Evolutionary conservation across 192 early-diverging fungal species (phyloP).

Genomic region (Haplosporangium gracile): DNA sequence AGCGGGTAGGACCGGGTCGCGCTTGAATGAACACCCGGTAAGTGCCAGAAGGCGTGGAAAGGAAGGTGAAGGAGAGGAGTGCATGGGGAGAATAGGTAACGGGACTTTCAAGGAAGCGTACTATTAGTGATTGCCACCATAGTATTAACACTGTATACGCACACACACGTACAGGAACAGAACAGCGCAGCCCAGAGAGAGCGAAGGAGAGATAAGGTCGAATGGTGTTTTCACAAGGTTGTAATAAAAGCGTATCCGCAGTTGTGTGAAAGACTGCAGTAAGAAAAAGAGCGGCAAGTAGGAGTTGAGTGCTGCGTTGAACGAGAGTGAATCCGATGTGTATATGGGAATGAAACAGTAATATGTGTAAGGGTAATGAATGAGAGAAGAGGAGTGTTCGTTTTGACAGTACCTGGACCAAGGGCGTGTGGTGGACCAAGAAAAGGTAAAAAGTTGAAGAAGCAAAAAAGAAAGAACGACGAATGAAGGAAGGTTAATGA

Average conservation of each 20-base stretch:
- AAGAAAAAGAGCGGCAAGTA: not conserved
- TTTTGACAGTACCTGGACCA: too few species aligned
- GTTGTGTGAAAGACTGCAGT: not conserved
- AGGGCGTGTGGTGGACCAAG: too few species aligned
- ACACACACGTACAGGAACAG: not conserved
- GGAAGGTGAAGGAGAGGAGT: not conserved
- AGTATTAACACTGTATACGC: not conserved
- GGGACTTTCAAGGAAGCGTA: not conserved
- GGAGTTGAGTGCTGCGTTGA: too few species aligned
- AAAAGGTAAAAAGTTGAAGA: too few species aligned
- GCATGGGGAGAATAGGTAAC: not conserved
- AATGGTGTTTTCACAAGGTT: too few species aligned
- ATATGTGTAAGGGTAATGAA: too few species aligned
- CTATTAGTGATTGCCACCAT: not conserved
- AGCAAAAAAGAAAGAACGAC: too few species aligned
- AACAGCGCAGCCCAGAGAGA: not conserved
- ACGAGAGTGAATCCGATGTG: too few species aligned
- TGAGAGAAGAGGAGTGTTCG: too few species aligned
- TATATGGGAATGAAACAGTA: too few species aligned
- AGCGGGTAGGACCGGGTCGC: slow-evolving; percentile 6
- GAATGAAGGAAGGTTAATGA: too few species aligned
- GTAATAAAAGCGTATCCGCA: not conserved
- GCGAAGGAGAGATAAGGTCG: not conserved
- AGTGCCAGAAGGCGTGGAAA: not conserved
- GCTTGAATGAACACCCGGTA: slow-evolving; percentile 5